A percentile compares a stretch with the other conserved stretches of the same genome.
These are phyloP conservation scores for Globisporangium irregulare DNA, from an alignment of 352 stramenopile species.

Conservation along the genomic window DNA sequence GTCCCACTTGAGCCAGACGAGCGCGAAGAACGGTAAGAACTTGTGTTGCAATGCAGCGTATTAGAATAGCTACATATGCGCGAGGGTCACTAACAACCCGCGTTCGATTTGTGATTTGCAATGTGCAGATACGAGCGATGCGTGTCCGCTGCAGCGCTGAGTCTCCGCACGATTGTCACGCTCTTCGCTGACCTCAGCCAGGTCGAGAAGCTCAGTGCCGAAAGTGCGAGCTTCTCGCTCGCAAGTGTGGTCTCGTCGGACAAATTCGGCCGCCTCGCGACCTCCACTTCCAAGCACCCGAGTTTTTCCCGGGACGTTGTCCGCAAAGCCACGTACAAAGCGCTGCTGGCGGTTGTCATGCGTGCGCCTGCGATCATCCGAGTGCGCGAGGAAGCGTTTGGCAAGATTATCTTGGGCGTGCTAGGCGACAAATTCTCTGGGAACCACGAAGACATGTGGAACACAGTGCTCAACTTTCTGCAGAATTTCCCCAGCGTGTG, in stretches of 20 bases:
- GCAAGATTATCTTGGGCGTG: constrained; percentile 62
- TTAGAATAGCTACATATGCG: background rate
- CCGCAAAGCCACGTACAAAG: constrained; percentile 60
- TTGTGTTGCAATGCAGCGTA: too few relatives aligned
- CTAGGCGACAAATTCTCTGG: constrained; percentile 65
- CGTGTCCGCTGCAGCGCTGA: constrained; percentile 57
- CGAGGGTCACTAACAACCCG: background rate
- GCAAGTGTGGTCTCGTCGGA: constrained; percentile 53
- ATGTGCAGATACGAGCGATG: constrained; percentile 47
- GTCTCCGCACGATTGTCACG: constrained; percentile 51
- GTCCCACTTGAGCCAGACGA: constrained; percentile 59
- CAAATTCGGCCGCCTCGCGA: constrained; percentile 56
- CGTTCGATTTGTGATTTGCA: background rate
- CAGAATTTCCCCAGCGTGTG: constrained; percentile 50
- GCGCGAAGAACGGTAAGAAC: constrained; percentile 58
- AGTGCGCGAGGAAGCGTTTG: constrained; percentile 54
- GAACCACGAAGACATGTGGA: constrained; percentile 76
- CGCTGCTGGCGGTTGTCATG: constrained; percentile 49
- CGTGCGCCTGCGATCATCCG: constrained; percentile 39
- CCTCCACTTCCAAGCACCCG: constrained; percentile 63
- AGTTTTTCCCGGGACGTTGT: constrained; percentile 74
- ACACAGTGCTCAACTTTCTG: constrained; percentile 69
- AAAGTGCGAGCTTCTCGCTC: constrained; percentile 34
- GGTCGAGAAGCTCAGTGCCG: constrained; percentile 36
- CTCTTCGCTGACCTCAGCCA: constrained; percentile 44